Conservation (phyloP, 352 stramenopile genomes). For the Phytophthora aleatoria region DNA sequence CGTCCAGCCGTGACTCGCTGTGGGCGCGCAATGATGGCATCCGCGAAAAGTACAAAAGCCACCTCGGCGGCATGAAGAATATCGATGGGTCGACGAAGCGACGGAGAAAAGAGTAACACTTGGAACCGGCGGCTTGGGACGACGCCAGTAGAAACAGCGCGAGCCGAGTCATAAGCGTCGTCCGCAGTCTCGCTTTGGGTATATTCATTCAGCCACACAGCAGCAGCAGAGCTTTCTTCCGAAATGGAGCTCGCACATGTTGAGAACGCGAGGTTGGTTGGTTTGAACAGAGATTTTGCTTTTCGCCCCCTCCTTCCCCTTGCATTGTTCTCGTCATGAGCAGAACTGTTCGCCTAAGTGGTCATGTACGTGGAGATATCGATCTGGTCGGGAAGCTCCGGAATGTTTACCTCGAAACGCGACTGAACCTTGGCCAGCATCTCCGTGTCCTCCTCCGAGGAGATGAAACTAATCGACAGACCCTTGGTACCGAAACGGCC, state of each 20-base stretch:
- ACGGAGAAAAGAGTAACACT: slow-evolving; percentile 68
- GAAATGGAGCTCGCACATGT: slow-evolving; percentile 35
- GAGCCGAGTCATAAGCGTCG: slow-evolving; percentile 45
- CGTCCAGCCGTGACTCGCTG: slow-evolving; percentile 79
- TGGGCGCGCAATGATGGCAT: slow-evolving; percentile 83
- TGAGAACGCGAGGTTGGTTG: slow-evolving; percentile 38
- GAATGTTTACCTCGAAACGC: slow-evolving; percentile 99
- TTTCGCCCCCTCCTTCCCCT: slow-evolving; percentile 14
- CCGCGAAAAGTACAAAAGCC: slow-evolving; percentile 80
- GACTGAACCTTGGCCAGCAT: slow-evolving; percentile 98
- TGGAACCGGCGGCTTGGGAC: slow-evolving; percentile 37
- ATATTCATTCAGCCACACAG: slow-evolving; percentile 49
- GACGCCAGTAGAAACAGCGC: slow-evolving; percentile 42
- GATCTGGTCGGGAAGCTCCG: slow-evolving; percentile 99
- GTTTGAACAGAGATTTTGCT: slow-evolving; percentile 31
- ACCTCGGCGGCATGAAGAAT: slow-evolving; percentile 75
- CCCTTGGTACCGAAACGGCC: slow-evolving; percentile 99
- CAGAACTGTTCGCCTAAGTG: slow-evolving; percentile 59
- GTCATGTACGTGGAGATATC: slow-evolving; percentile 99
- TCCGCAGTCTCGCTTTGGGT: slow-evolving; percentile 42
- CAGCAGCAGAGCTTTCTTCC: slow-evolving; percentile 37
- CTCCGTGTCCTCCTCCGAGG: slow-evolving; percentile 96
- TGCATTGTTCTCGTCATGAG: slow-evolving; percentile 20
- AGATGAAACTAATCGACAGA: slow-evolving; percentile 99
- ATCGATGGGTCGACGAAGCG: slow-evolving; percentile 61